Evolutionary conservation across 768 basidiomycete species (phyloP), one percentile per base, ranked within the genome.

Genomic region (Lentinus tigrinus): DNA sequence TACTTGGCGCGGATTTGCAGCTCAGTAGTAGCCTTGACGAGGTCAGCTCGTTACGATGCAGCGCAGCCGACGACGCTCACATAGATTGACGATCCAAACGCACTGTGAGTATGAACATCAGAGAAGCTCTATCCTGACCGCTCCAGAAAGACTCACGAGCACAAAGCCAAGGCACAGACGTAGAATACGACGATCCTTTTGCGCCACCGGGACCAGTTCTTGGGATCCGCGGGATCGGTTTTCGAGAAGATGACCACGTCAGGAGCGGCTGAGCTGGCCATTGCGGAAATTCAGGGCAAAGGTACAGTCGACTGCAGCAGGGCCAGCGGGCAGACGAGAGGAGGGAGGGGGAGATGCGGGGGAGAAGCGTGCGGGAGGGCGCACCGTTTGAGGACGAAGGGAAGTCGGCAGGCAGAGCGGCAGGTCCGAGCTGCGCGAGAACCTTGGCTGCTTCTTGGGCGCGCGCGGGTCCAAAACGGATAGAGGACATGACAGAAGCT

Each of bases 51-150:
- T n/a, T n/a, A n/a, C n/a, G n/a, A n/a, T n/a, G n/a, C n/a, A n/a
- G n/a, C n/a, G n/a, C n/a, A n/a, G n/a, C n/a, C n/a, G n/a, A n/a
- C n/a, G n/a, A n/a, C n/a, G n/a, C n/a, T 19, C 39, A 67, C 65
- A 58, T 67, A 67, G 16, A 52, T 27, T 11, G 65, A 62, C 6
- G 65, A 65, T 3, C 65, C 65, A 40, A 67, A 60, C 3, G 57
- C 63, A 2, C 47, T 49, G n/a, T 55, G 43, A 40, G 16, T 13
- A 28, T 5, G 24, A n/a, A 48, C 3, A 19, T 43, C 1, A 43
- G 42, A 37, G 36, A 37, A 8, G 36, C 16, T 37, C 36, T 9
- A 9, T 9, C 9, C 36, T 37, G 9, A 37, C 8, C 36, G 36
- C 16, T 9, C 8, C 36, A 16, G 16, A 8, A 16, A 3, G 5